Base-by-base conservation (phyloP, 108 stramenopile genomes). In the Mediolabrus comicus region DNA sequence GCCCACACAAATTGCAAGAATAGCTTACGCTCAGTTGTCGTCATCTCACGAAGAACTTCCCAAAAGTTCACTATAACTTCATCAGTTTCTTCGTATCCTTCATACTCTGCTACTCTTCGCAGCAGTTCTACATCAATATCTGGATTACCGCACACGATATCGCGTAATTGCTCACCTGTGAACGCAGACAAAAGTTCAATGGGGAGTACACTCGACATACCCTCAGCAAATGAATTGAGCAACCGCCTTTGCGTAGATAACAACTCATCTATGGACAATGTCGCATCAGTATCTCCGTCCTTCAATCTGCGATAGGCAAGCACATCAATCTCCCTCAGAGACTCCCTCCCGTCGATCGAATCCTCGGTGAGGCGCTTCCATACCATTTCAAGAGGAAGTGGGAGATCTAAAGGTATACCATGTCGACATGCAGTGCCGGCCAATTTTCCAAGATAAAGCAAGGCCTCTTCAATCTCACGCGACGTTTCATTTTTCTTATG, bases 1-100 rank as follows among this genome's bases (percentile, higher is more conserved):
- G 98, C 98, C 96, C 98, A 97, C 10, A 98, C 98, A 84, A 98
- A 99, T 53, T 96, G 91, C 26, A 99, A 62, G 68, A 99, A 99
- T 49, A 78, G 61, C 62, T 91, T 93, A 14, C 95, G 77, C 31
- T 98, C 94, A 25, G 86, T 75, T 17, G 87, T 87, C 16, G 81
- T 91, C 81, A 97, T 92, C 64, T 97, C 96, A 7, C 81, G 84
- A 30, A 99, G 77, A 51, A 91, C 91, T 49, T 97, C 92, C 98
- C 98, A 99, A 61, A 99, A 96, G 68, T 71, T 82, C 17, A 76
- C 30, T 26, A 99, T 88, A 36, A 94, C 92, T 11, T 61, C 41
- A 64, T 96, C 96, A 13, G 74, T 56, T 49, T 82, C 89, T 14
- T 77, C 62, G 74, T 86, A 92, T 10, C 97, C 98, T 56, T 99